Percentiles rank a stretch among this genome's conserved stretches.
Conservation (phyloP, 2,329 filamentous ascomycete genomes). For the Tolypocladium capitatum region DNA sequence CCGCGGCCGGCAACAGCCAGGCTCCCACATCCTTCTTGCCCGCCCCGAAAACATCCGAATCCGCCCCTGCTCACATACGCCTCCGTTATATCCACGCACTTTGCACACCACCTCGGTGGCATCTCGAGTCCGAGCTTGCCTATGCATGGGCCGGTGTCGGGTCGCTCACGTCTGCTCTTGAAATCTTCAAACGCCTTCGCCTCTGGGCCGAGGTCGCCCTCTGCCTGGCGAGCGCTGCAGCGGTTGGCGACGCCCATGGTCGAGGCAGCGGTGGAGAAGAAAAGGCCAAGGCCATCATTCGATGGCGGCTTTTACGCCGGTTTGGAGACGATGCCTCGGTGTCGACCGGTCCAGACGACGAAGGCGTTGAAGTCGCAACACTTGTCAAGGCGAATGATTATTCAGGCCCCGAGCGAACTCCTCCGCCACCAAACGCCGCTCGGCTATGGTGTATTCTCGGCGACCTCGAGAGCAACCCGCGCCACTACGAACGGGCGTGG, state of each 20-base stretch:
- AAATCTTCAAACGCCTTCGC: slow-evolving; percentile 86
- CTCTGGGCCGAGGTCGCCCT: slow-evolving; percentile 93
- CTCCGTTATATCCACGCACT: slow-evolving; percentile 76
- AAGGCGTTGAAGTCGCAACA: slow-evolving; percentile 39
- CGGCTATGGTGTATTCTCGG: slow-evolving; percentile 87
- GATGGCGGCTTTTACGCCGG: slow-evolving; percentile 64
- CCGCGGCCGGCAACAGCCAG: slow-evolving; percentile 7
- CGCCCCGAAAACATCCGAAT: slow-evolving; percentile 58
- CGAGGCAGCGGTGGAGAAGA: slow-evolving; percentile 53
- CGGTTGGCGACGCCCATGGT: slow-evolving; percentile 43
- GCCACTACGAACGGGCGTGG: slow-evolving; percentile 79
- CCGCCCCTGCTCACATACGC: slow-evolving; percentile 62
- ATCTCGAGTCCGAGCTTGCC: slow-evolving; percentile 84
- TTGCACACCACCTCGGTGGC: slow-evolving; percentile 78
- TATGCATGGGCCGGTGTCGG: slow-evolving; percentile 85
- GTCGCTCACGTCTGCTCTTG: slow-evolving; percentile 76
- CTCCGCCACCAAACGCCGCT: slow-evolving; percentile 69
- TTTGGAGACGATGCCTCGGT: slow-evolving; percentile 23
- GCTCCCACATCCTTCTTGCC: slow-evolving; percentile 71
- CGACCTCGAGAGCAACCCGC: slow-evolving; percentile 64
- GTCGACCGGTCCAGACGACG: slow-evolving; percentile 31
- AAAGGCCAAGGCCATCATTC: slow-evolving; percentile 64
- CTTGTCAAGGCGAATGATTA: slow-evolving; percentile 41
- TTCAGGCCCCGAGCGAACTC: slow-evolving; percentile 50
- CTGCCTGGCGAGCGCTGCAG: slow-evolving; percentile 56